Conservation (phyloP, 768 basidiomycete species). For the Podaxis sp. region DNA sequence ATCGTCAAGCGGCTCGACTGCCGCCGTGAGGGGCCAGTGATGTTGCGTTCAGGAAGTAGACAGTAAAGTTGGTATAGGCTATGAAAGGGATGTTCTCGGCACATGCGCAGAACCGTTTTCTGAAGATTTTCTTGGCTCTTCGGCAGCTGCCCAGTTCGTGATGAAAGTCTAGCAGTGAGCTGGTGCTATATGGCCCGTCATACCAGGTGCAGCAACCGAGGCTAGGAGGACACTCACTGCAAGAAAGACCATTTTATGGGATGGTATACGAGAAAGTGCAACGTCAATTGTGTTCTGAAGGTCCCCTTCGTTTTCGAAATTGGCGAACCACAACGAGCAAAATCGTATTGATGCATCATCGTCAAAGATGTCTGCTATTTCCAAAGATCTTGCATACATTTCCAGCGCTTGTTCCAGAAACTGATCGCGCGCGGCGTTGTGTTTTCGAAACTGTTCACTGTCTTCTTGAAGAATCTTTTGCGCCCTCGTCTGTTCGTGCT, state of each 20-base stretch:
- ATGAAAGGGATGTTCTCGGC: constrained; percentile 91
- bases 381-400: constrained; percentile 81
- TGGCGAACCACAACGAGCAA: constrained; percentile 89
- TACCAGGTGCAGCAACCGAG: background rate
- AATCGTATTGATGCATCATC: constrained; percentile 76
- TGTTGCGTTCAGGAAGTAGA: constrained; percentile 29
- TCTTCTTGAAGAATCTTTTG: constrained; percentile 38
- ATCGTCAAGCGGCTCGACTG: constrained; percentile 40
- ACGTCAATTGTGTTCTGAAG: constrained; percentile 32
- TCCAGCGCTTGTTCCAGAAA: constrained; percentile 75
- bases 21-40: constrained; percentile 26
- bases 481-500: constrained; percentile 26
- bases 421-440: constrained; percentile 45
- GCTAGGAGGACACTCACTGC: constrained; percentile 36
- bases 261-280: constrained; percentile 62
- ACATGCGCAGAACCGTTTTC: constrained; percentile 67
- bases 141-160: constrained; percentile 22
- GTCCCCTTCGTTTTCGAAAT: constrained; percentile 61
- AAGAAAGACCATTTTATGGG: constrained; percentile 86
- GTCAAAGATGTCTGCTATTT: constrained; percentile 67
- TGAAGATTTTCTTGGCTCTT: constrained; percentile 59
- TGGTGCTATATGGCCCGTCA: constrained; percentile 53
- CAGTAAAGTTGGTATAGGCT: constrained; percentile 87
- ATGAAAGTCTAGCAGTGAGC: constrained; percentile 81
- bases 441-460: constrained; percentile 45